phyloP scores from a whole-genome alignment of 768 basidiomycete species.

The Amanita fuliginea region DNA sequence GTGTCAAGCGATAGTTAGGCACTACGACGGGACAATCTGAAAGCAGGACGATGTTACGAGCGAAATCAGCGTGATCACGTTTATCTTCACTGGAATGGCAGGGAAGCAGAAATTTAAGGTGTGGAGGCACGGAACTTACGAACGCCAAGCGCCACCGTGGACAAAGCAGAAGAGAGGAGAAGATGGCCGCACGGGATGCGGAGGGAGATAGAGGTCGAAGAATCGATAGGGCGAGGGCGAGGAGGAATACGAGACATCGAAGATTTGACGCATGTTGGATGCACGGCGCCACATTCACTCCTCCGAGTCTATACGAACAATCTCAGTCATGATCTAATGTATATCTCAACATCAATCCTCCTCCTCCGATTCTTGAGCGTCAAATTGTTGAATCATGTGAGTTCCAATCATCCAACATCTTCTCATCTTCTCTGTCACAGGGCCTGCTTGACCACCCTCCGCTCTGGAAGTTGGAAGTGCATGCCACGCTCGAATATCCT shows the following conservation, averaged over 20 bases:
- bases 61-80: constrained; percentile 40
- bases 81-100: constrained; percentile 57
- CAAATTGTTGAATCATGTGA: constrained; percentile 72
- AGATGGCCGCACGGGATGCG: constrained; percentile 4
- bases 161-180: constrained; percentile 58
- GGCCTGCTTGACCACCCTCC: constrained; percentile 28
- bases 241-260: constrained; percentile 29
- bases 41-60: constrained; percentile 34
- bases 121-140: constrained; percentile 32
- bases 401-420: constrained; percentile 63
- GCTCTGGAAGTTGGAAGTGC: constrained; percentile 42
- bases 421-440: constrained; percentile 41
- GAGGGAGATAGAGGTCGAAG: constrained; percentile 47
- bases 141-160: constrained; percentile 79
- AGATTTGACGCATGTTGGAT: constrained; percentile 6
- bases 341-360: constrained; percentile 4
- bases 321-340: no score
- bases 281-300: no score
- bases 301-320: no score
- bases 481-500: constrained; percentile 87
- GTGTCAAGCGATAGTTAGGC: constrained; percentile 71
- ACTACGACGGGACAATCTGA: constrained; percentile 53
- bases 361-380: constrained; percentile 57
- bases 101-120: constrained; percentile 1
- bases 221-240: constrained; percentile 20